phyloP scores from a whole-genome alignment of 2,329 filamentous ascomycete species.

The Cryphonectria parasitica region DNA sequence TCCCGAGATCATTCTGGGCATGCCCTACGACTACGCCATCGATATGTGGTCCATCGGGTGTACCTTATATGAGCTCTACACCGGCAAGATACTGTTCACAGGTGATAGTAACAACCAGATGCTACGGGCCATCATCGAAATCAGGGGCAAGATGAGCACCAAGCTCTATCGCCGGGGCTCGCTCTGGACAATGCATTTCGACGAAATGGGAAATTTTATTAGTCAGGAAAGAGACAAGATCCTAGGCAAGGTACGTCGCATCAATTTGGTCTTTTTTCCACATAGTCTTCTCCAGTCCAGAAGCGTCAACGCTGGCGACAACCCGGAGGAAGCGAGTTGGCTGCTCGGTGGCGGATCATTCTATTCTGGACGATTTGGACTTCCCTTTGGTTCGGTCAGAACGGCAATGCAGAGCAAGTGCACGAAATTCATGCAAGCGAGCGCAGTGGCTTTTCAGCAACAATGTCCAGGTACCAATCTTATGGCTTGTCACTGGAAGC shows the following conservation, averaged over 20 bases:
- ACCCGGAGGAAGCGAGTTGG: slow-evolving; percentile 6
- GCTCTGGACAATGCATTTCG: slow-evolving; percentile 78
- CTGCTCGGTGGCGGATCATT: slow-evolving; percentile 10
- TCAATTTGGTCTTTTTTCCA: slow-evolving; percentile 28
- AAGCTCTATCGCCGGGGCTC: slow-evolving; percentile 86
- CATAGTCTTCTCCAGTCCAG: slow-evolving; percentile 20
- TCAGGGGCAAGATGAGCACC: slow-evolving; percentile 86
- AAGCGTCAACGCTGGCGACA: not conserved
- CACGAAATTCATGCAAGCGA: not conserved
- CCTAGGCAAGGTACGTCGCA: slow-evolving; percentile 71
- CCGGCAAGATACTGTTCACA: slow-evolving; percentile 94
- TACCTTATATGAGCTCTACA: slow-evolving; percentile 95
- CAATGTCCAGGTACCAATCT: not conserved
- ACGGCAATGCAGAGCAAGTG: slow-evolving; percentile 5
- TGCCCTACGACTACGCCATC: slow-evolving; percentile 90
- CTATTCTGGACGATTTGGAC: slow-evolving; percentile 11
- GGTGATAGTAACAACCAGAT: slow-evolving; percentile 98
- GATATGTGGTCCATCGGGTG: slow-evolving; percentile 99
- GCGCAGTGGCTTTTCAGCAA: not conserved
- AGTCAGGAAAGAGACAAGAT: slow-evolving; percentile 86
- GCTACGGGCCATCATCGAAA: slow-evolving; percentile 95
- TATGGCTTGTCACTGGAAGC: not conserved
- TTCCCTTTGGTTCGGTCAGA: not conserved
- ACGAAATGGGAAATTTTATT: slow-evolving; percentile 80
- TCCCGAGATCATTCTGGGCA: slow-evolving; percentile 96